These are phyloP conservation scores for Agapanthus africanus DNA, from an alignment of 106 monocot genomes.

Conservation along the genomic window DNA sequence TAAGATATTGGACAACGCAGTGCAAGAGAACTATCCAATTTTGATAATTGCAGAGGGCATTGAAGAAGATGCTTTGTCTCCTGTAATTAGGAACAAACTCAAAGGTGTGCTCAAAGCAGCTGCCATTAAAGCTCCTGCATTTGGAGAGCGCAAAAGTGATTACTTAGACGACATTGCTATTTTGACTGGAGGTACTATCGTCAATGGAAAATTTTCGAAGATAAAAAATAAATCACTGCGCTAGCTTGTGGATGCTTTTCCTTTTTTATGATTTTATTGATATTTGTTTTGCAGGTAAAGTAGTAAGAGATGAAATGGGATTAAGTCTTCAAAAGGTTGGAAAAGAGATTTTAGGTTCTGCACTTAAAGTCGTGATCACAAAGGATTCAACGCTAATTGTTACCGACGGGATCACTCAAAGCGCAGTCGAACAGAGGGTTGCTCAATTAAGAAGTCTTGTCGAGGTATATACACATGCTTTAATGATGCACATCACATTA, in stretches of 20 bases:
- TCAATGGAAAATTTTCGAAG: neutral
- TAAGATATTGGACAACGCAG: constrained; percentile 60
- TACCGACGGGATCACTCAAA: constrained; percentile 71
- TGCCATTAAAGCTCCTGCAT: constrained; percentile 86
- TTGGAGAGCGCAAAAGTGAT: constrained; percentile 84
- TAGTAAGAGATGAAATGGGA: constrained; percentile 75
- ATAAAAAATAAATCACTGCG: neutral
- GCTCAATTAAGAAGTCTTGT: constrained; percentile 40
- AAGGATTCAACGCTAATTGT: constrained; percentile 86
- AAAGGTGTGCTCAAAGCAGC: constrained; percentile 70
- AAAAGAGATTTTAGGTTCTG: constrained; percentile 72
- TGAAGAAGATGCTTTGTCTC: constrained; percentile 66
- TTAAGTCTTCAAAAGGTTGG: constrained; percentile 63
- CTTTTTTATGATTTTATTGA: too few relatives aligned
- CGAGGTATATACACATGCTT: constrained; percentile 36
- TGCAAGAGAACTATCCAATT: constrained; percentile 72
- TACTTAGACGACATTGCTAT: constrained; percentile 84
- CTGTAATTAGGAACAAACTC: constrained; percentile 75
- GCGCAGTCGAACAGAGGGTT: constrained; percentile 51
- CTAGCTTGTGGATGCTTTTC: neutral
- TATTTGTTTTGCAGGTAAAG: constrained; percentile 38
- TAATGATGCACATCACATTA: neutral
- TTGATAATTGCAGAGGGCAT: constrained; percentile 73
- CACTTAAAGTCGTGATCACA: constrained; percentile 54
- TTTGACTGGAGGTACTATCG: constrained; percentile 70